phyloP scores from a whole-genome alignment of 2,329 filamentous ascomycete species.

The Talaromyces atroroseus region DNA sequence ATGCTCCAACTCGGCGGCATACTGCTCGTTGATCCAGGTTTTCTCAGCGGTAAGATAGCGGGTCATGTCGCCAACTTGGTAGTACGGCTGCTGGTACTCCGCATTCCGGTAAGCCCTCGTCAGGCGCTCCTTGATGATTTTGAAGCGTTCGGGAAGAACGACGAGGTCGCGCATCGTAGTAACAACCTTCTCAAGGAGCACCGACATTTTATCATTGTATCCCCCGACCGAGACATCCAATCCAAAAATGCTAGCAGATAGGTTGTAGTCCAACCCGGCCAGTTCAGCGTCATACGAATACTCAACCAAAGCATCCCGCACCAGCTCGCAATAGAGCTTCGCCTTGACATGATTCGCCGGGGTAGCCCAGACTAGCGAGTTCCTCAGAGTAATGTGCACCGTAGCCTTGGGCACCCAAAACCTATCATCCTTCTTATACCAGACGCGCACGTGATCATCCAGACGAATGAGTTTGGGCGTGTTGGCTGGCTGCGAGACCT shows the following conservation, averaged over 20 bases:
- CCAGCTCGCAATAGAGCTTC: conserved; percentile 74
- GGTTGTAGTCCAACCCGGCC: conserved; percentile 76
- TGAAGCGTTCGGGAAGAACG: conserved; percentile 80
- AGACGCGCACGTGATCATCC: conserved; percentile 72
- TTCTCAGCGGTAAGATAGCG: conserved; percentile 73
- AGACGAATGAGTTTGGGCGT: conserved; percentile 79
- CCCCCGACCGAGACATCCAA: conserved; percentile 75
- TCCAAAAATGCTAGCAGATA: conserved; percentile 67
- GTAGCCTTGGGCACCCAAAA: conserved; percentile 98
- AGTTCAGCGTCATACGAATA: conserved; percentile 96
- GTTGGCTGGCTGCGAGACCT: conserved; percentile 67
- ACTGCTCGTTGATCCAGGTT: conserved; percentile 72
- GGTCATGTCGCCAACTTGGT: conserved; percentile 78
- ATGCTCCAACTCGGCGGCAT: conserved; percentile 67
- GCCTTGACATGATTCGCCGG: conserved; percentile 74
- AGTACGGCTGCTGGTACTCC: conserved; percentile 81
- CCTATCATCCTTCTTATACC: conserved; percentile 98
- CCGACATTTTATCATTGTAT: conserved; percentile 93
- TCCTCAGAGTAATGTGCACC: conserved; percentile 72
- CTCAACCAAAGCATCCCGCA: conserved; percentile 82
- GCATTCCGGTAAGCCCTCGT: conserved; percentile 75
- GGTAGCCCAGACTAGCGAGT: conserved; percentile 70
- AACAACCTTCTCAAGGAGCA: conserved; percentile 84
- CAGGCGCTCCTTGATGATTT: conserved; percentile 82
- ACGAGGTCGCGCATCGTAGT: conserved; percentile 77